These are phyloP conservation scores for Fusarium virguliforme DNA, from an alignment of 2,329 filamentous ascomycete species.

Conservation along the genomic window DNA sequence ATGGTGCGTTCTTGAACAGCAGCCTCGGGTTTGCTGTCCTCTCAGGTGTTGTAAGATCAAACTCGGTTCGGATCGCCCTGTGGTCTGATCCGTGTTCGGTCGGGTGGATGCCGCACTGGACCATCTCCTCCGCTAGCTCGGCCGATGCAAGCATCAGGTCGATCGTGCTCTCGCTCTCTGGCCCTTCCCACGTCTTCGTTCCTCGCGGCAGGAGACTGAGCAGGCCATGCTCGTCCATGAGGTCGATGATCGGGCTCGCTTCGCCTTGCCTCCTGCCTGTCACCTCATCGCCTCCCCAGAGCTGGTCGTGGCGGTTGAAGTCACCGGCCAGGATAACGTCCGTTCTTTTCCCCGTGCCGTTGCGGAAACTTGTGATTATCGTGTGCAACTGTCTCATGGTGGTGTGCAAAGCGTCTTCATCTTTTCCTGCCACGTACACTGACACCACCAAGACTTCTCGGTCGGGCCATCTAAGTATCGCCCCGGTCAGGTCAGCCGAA, in stretches of 20 bases:
- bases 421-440: not conserved
- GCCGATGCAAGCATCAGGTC: slow-evolving; percentile 48
- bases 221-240: slow-evolving; percentile 55
- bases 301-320: slow-evolving; percentile 26
- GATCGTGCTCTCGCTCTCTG: slow-evolving; percentile 46
- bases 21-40: slow-evolving; percentile 32
- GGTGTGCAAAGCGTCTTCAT: not conserved
- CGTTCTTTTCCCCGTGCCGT: not conserved
- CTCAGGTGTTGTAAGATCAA: slow-evolving; percentile 42
- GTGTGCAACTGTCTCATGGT: not conserved
- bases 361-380: not conserved
- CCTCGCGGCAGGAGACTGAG: slow-evolving; percentile 55
- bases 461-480: not conserved
- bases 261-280: slow-evolving; percentile 53
- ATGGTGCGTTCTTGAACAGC: slow-evolving; percentile 49
- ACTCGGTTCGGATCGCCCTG: slow-evolving; percentile 51
- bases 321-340: not conserved
- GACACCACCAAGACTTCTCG: not conserved
- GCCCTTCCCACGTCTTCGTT: slow-evolving; percentile 56
- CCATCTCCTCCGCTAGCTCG: slow-evolving; percentile 33
- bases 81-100: slow-evolving; percentile 49
- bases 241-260: slow-evolving; percentile 55
- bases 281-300: slow-evolving; percentile 43
- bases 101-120: too few relatives aligned
- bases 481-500: not conserved